Evolutionary conservation across 805 yeast species (phyloP).

Genomic region (Brettanomyces naardenensis): DNA sequence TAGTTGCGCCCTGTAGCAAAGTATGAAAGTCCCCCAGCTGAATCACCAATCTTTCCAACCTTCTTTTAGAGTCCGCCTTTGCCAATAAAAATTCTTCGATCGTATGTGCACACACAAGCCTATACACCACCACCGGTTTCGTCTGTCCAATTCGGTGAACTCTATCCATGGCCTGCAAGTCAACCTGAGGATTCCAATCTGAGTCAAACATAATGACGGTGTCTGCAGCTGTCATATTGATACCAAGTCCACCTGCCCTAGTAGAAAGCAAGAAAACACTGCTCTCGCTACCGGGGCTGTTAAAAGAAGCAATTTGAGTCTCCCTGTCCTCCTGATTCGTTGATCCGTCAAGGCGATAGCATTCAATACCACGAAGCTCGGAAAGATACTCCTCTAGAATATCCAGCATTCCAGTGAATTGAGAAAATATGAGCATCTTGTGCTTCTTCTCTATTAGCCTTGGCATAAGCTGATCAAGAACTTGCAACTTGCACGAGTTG

Average conservation of each 20-base stretch:
- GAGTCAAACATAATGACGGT: slow-evolving; percentile 85
- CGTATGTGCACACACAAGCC: slow-evolving; percentile 71
- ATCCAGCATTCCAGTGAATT: slow-evolving; percentile 85
- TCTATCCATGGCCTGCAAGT: slow-evolving; percentile 92
- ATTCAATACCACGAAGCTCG: slow-evolving; percentile 33
- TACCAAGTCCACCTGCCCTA: slow-evolving; percentile 91
- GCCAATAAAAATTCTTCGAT: slow-evolving; percentile 77
- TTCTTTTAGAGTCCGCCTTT: slow-evolving; percentile 73
- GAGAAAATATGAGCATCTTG: slow-evolving; percentile 76
- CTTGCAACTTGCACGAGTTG: slow-evolving; percentile 65
- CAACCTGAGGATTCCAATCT: slow-evolving; percentile 98
- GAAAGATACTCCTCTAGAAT: slow-evolving; percentile 66
- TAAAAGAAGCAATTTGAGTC: slow-evolving; percentile 49
- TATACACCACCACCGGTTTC: slow-evolving; percentile 72
- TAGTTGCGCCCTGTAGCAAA: slow-evolving; percentile 14
- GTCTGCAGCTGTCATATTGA: slow-evolving; percentile 80
- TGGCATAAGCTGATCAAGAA: slow-evolving; percentile 56
- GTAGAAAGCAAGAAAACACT: slow-evolving; percentile 74
- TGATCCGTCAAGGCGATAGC: slow-evolving; percentile 71
- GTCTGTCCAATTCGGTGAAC: slow-evolving; percentile 91
- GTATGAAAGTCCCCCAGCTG: slow-evolving; percentile 53
- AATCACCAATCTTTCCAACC: slow-evolving; percentile 68
- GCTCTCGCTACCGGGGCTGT: slow-evolving; percentile 23
- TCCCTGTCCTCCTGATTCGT: slow-evolving; percentile 60
- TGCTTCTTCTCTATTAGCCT: slow-evolving; percentile 29